A percentile compares a stretch with the other conserved stretches of the same genome.
phyloP scores from a whole-genome alignment of 2,329 filamentous ascomycete genomes.

The Trichoderma atrobrunneum region DNA sequence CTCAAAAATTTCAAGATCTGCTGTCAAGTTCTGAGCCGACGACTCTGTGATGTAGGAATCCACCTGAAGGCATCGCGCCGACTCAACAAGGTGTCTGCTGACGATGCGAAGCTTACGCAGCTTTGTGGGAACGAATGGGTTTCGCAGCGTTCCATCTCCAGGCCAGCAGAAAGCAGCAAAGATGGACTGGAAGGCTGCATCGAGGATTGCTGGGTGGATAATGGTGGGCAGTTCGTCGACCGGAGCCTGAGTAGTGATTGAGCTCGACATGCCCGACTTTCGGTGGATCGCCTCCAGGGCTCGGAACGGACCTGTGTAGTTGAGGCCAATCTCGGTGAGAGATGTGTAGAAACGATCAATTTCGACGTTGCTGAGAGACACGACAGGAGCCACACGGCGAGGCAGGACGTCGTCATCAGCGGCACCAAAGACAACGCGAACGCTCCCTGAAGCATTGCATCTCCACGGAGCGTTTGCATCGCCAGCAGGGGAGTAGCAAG shows the following conservation, averaged over 20 bases:
- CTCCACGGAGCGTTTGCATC: neutral
- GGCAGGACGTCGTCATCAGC: neutral
- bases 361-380: slow-evolving; percentile 17
- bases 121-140: neutral
- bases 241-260: neutral
- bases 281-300: slow-evolving; percentile 10
- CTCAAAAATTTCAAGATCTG: neutral
- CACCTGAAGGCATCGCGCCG: neutral
- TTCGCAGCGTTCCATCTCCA: neutral
- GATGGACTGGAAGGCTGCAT: neutral
- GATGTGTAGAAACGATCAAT: slow-evolving; percentile 23
- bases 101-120: neutral
- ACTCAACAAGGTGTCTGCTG: neutral
- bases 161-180: neutral
- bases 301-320: slow-evolving; percentile 24
- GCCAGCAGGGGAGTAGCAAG: slow-evolving; percentile 6
- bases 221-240: neutral
- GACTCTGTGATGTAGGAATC: neutral
- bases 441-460: neutral
- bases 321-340: slow-evolving; percentile 22
- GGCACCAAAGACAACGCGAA: neutral
- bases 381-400: neutral
- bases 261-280: neutral
- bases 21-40: neutral
- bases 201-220: neutral